Conservation (phyloP, 306 rosid species). For the Carpinus fangiana region DNA sequence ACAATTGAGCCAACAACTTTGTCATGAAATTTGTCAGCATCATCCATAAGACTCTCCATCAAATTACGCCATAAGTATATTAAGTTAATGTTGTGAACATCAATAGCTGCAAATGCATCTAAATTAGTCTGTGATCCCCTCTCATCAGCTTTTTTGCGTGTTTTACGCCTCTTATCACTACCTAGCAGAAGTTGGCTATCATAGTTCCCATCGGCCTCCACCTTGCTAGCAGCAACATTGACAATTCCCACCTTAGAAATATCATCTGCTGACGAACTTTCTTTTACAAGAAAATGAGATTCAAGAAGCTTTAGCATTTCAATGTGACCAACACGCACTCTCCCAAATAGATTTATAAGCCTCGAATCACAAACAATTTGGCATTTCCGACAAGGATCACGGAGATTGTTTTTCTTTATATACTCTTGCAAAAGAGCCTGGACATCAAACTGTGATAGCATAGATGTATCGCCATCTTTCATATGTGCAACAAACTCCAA, state of each 20-base stretch:
- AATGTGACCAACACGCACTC: constrained; percentile 59
- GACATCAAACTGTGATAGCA: constrained; percentile 64
- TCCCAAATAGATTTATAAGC: constrained; percentile 76
- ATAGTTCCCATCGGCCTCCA: constrained; percentile 46
- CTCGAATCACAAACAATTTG: constrained; percentile 79
- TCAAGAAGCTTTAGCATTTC: constrained; percentile 92
- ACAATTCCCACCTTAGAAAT: constrained; percentile 36
- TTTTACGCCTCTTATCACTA: constrained; percentile 57
- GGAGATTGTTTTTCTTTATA: constrained; percentile 69
- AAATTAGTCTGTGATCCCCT: constrained; percentile 40
- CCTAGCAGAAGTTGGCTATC: constrained; percentile 38
- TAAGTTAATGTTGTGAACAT: constrained; percentile 77
- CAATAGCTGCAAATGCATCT: constrained; percentile 75
- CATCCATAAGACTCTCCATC: constrained; percentile 63
- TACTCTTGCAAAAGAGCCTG: constrained; percentile 73
- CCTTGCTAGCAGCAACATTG: constrained; percentile 46
- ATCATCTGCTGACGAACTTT: constrained; percentile 36
- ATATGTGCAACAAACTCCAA: constrained; percentile 86
- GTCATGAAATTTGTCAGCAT: constrained; percentile 58
- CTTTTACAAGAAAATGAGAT: constrained; percentile 64
- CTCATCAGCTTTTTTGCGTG: constrained; percentile 45
- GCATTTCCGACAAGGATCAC: constrained; percentile 70
- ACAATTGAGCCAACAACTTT: constrained; percentile 89
- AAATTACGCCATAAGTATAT: constrained; percentile 73
- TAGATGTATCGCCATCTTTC: constrained; percentile 76